phyloP scores from a whole-genome alignment of 306 rosid species.

The Purshia tridentata region DNA sequence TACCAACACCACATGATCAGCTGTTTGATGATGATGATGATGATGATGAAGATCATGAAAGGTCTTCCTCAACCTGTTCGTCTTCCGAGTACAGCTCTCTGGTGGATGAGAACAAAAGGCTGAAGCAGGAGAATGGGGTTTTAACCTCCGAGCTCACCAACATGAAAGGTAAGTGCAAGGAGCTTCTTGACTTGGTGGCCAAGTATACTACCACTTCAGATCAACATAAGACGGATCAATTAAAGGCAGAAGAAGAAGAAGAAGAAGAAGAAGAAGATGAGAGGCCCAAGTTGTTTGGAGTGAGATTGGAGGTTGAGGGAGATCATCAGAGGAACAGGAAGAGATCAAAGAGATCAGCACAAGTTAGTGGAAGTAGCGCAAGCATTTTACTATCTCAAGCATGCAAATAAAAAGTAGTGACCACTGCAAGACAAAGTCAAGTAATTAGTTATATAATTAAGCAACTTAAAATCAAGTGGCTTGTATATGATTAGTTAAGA shows the following conservation, averaged over 20 bases:
- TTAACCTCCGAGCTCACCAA: conserved; percentile 53
- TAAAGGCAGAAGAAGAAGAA: conserved; percentile 10
- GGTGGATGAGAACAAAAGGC: conserved; percentile 72
- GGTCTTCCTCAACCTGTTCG: conserved; percentile 74
- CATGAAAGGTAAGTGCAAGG: conserved; percentile 71
- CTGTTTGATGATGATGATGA: conserved; percentile 58
- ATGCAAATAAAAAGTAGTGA: conserved; percentile 47
- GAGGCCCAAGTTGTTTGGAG: conserved; percentile 86
- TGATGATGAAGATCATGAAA: conserved; percentile 26
- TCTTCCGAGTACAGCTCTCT: conserved; percentile 53
- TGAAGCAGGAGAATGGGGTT: conserved; percentile 67
- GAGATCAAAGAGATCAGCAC: conserved; percentile 47
- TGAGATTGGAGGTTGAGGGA: conserved; percentile 70
- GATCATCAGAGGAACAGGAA: conserved; percentile 44
- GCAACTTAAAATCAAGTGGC: conserved; percentile 2
- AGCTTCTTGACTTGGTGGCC: conserved; percentile 64
- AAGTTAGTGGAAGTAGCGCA: conserved; percentile 51
- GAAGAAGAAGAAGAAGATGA: conserved; percentile 25
- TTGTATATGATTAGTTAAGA: neutral
- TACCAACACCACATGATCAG: neutral
- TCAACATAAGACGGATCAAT: too few relatives aligned
- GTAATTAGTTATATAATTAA: neutral
- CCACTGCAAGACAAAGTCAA: neutral
- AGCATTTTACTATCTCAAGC: conserved; percentile 66
- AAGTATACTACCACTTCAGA: conserved; percentile 14